Conservation (phyloP, 768 basidiomycete species). For the Russula emetica region DNA sequence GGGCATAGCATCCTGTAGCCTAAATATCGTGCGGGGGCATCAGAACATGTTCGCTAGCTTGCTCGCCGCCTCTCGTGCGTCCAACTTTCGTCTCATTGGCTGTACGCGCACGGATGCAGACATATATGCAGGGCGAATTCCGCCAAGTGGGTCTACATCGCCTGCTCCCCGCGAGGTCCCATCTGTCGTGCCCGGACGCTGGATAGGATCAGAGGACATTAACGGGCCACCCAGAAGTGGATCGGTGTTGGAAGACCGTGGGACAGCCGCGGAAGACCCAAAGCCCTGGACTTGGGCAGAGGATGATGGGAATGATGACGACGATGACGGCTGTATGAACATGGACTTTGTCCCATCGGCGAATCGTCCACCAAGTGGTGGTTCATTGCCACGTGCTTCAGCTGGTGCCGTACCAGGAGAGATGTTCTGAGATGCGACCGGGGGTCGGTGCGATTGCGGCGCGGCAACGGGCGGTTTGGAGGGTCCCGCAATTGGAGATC, state of each 20-base stretch:
- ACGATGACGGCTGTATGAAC: slow-evolving; percentile 56
- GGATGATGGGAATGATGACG: slow-evolving; percentile 30
- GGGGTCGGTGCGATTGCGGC: slow-evolving; percentile 27
- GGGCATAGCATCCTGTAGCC: not conserved
- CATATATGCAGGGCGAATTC: slow-evolving; percentile 59
- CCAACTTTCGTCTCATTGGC: slow-evolving; percentile 68
- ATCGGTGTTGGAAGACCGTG: slow-evolving; percentile 16
- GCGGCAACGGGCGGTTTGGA: slow-evolving; percentile 34
- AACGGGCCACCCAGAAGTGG: slow-evolving; percentile 25
- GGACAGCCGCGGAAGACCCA: not conserved
- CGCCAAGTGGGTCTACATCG: slow-evolving; percentile 60
- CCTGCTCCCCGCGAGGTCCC: slow-evolving; percentile 27
- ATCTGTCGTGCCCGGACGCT: slow-evolving; percentile 21
- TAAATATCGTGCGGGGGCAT: slow-evolving; percentile 9
- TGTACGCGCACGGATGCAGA: slow-evolving; percentile 68
- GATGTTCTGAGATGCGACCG: slow-evolving; percentile 35
- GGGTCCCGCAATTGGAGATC: slow-evolving; percentile 54
- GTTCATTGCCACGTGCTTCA: slow-evolving; percentile 35
- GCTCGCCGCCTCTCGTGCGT: slow-evolving; percentile 81
- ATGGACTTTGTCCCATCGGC: slow-evolving; percentile 77
- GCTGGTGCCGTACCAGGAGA: slow-evolving; percentile 34
- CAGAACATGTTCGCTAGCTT: slow-evolving; percentile 89
- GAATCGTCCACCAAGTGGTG: slow-evolving; percentile 60
- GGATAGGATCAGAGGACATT: slow-evolving; percentile 20
- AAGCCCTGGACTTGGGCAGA: not conserved